Base-by-base conservation (phyloP, 2,329 filamentous ascomycete genomes). In the Dryadomyces quercivorus region DNA sequence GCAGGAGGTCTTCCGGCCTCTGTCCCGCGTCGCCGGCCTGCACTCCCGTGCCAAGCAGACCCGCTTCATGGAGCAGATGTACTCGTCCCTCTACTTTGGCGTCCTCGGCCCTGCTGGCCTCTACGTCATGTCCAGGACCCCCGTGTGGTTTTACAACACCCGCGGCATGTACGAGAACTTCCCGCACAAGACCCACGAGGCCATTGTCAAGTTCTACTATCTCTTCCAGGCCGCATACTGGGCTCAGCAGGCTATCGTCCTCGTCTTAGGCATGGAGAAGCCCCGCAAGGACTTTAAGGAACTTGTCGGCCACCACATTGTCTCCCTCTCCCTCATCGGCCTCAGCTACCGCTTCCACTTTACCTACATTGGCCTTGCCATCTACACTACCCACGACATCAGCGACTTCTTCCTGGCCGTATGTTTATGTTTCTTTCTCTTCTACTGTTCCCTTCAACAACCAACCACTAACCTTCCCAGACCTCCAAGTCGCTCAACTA, bases 301-400 rank as follows among this genome's bases (percentile, higher is more conserved):
- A 74, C 78, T 96, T 53, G 88, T 95, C 51, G 82, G 84, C 54
- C 91, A 97, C 68, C 91, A 97, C 68, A 84, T 96, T 61, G 87
- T 96, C 66, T 94, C 88, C 20, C 72, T 97, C 57, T 74, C 84
- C 20, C 77, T 97, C 62, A 95, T 97, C 61, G 85, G 72, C 56
- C 73, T 92, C 64, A 93, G 87, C 73, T 97, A 96, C 72, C 83
- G 89, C 58, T 97, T 95, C 75, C 91, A 97, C 71, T 97, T 96
- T 69, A 94, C 90, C 20, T 92, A 95, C 70, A 94, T 97, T 67
- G 91, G 91, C 26, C 72, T 96, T 54, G 88, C 89, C 20, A 89
- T 97, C 38, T 97, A 95, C 70, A 89, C 93, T 58, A 95, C 91
- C 10, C 89, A 95, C 69, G 91, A 97, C 66, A 87, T 96, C 58